phyloP scores from a whole-genome alignment of 352 stramenopile genomes.

The Phytophthora pistaciae region DNA sequence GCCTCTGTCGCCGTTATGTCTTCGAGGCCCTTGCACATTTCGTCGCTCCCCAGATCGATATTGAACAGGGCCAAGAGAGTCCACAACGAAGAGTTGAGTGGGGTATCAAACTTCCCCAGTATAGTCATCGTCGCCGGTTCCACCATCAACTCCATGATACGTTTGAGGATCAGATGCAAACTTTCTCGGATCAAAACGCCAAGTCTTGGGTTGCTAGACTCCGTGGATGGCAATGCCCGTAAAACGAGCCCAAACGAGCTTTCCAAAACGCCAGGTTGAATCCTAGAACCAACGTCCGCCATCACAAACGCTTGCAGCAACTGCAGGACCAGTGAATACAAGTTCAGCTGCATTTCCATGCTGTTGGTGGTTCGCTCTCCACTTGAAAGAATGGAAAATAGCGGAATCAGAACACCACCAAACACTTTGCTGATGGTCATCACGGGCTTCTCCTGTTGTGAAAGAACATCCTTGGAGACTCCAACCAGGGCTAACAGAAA shows the following conservation, averaged over 20 bases:
- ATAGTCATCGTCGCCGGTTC: conserved; percentile 19
- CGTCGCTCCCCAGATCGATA: conserved; percentile 10
- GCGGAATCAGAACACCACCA: conserved; percentile 18
- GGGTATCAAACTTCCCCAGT: conserved; percentile 2
- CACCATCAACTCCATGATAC: conserved; percentile 29
- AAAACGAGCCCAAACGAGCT: conserved; percentile 20
- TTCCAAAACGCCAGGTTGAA: conserved; percentile 9
- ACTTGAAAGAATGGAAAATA: conserved; percentile 5
- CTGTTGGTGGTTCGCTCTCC: not conserved
- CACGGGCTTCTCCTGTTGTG: not conserved
- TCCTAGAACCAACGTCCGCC: not conserved
- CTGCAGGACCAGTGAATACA: conserved; percentile 20
- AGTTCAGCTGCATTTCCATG: conserved; percentile 18
- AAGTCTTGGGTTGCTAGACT: not conserved
- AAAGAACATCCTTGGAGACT: not conserved
- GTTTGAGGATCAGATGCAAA: conserved; percentile 44
- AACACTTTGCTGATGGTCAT: conserved; percentile 23
- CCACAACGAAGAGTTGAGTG: conserved; percentile 21
- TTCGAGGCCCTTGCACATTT: conserved; percentile 15
- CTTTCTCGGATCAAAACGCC: conserved; percentile 29
- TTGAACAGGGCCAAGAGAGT: conserved; percentile 31
- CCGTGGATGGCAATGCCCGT: not conserved
- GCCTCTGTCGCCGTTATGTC: conserved; percentile 23
- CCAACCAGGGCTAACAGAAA: conserved; percentile 37
- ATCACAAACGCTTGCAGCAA: conserved; percentile 24